Evolutionary conservation across 768 basidiomycete species (phyloP), one percentile per base, ranked within the genome.

Genomic region (Suillus bovinus): DNA sequence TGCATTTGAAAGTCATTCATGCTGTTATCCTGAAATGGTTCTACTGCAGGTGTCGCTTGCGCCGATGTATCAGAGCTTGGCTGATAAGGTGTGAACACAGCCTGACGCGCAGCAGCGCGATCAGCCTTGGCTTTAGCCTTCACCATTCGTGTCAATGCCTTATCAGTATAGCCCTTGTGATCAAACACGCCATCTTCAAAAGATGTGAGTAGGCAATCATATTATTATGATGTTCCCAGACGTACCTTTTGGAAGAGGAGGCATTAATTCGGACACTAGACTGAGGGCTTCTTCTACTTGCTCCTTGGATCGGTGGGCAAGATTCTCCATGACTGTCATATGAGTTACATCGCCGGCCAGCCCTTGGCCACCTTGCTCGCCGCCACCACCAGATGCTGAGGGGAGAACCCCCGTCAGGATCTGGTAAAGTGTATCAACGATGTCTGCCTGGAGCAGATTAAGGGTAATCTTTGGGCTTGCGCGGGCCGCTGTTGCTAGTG

Each of bases 251-350:
- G 95, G 93, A 42, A 96, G 76, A 10, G 97, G 94, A 1, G 97
- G 97, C 75, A 99, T 84, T 16, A 99, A 78, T 72, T 99, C 97
- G 27, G 91, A 91, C 38, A 96, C 80, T 42, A 99, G 82, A 64
- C 89, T 89, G 41, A 99, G 79, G 0, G 93, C 88, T 76, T 99
- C 97, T 76, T 98, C 96, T 6, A 99, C 86, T 73, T 98, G 96
- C 63, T 99, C 97, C 77, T 99, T 99, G 5, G 97, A 92, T 33
- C 95, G 84, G 74, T 98, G 95, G 0, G 94, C 94, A 50, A 99
- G 79, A 73, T 96, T 99, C 77, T 99, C 93, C 88, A 98, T 93
- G 31, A 99, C 94, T 8, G 94, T 90, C 93, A 99, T 95, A 72
- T 98, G 96, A 20, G 93, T 94, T 5, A 96, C 77, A 33, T 94